Base-by-base conservation (phyloP, 108 stramenopile species). In the Fragilaria crotonensis region DNA sequence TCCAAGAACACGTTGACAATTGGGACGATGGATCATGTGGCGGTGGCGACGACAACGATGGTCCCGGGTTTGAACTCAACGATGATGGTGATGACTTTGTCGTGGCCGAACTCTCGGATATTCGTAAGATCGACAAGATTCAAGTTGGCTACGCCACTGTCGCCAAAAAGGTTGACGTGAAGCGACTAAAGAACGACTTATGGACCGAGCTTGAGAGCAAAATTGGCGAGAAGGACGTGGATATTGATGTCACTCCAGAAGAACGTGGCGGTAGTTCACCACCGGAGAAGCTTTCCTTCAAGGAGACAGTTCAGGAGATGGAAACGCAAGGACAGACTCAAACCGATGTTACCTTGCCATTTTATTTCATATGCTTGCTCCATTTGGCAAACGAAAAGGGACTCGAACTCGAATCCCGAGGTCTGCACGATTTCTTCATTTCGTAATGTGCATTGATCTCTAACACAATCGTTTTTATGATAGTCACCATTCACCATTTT, bases 341-440 rank as follows among this genome's bases (percentile, higher is more conserved):
- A 63, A 44, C 68, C 49, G 93, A 93, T 54, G 98, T 90, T 2
- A 93, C 95, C 5, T 64, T 96, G 20, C 90, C 97, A 1, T 98
- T 95, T 75, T 99, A 96, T 76, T 99, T 99, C 52, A 98, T 98
- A 59, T 96, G 95, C 58, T 68, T 96, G 32, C 68, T 99, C 21
- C 98, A 99, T 63, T 76, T 99, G 45, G 95, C 95, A 30, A 99
- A 99, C 62, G 98, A 99, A 72, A 96, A 99, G 63, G 95, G 89
- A 2, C 64, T 98, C 33, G 65, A 72, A 49, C 64, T 98, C 0
- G 89, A 90, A 48, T 79, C 81, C 1, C 64, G 52, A 25, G 85
- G 85, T 41, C 64, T 94, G 33, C 70, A 80, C 18, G 93, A 94
- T 54, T 87, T 94, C 45, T 57, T 74, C 32, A 94, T 94, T 61